Percentiles rank a stretch among this genome's conserved stretches.
Evolutionary conservation across 2,329 filamentous ascomycete genomes (phyloP).

Genomic region (Penicillium griseofulvum): DNA sequence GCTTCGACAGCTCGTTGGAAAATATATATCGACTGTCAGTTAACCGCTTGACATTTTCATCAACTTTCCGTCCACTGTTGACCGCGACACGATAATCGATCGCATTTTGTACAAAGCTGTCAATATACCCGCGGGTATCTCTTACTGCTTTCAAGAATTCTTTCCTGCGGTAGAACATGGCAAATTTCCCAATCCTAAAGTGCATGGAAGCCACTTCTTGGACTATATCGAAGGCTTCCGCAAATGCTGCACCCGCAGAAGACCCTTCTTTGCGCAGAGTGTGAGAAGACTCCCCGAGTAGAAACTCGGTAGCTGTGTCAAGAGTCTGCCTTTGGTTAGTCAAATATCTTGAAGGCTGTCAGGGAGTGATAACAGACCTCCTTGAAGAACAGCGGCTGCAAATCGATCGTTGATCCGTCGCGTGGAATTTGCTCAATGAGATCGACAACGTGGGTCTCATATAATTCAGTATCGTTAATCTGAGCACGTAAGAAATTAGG

Average conservation of each 20-base stretch:
- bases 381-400: constrained; percentile 27
- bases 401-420: constrained; percentile 26
- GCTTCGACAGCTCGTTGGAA: constrained; percentile 45
- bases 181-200: constrained; percentile 15
- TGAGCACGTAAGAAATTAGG: constrained; percentile 38
- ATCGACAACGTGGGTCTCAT: constrained; percentile 26
- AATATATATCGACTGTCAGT: constrained; percentile 42
- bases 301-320: constrained; percentile 79
- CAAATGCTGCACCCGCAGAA: constrained; percentile 15
- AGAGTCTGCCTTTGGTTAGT: constrained; percentile 51
- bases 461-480: constrained; percentile 25
- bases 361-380: background rate
- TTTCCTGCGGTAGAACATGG: constrained; percentile 15
- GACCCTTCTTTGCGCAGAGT: constrained; percentile 41
- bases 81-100: constrained; percentile 24
- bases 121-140: constrained; percentile 30
- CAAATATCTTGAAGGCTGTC: background rate
- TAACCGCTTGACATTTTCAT: constrained; percentile 5
- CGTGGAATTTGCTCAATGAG: constrained; percentile 24
- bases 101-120: constrained; percentile 41
- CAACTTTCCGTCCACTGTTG: constrained; percentile 18
- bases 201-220: constrained; percentile 21
- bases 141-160: constrained; percentile 20
- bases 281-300: constrained; percentile 64
- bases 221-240: constrained; percentile 30